Conservation (phyloP, 495 filamentous ascomycete genomes). For the Rostrohypoxylon terebratum region DNA sequence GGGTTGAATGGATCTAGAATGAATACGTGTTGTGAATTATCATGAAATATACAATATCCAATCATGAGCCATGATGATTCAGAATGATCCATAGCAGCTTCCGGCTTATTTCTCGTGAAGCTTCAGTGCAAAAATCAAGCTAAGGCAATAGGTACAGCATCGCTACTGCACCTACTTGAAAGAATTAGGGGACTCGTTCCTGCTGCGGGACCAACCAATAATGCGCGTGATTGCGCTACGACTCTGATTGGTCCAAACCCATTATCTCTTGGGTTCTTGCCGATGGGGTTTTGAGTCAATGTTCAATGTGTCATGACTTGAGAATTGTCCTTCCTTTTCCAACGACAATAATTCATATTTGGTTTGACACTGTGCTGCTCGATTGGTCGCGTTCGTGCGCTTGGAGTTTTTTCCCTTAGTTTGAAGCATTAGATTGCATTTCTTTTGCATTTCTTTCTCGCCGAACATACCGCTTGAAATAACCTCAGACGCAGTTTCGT, state of each 20-base stretch:
- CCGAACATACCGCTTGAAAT: neutral
- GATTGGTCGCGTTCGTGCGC: neutral
- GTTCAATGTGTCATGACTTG: constrained; percentile 49
- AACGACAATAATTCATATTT: neutral
- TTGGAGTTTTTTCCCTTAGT: neutral
- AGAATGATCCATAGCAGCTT: neutral
- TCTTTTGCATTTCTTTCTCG: neutral
- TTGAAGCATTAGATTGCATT: neutral
- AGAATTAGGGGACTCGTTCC: neutral
- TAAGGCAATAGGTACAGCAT: constrained; percentile 15
- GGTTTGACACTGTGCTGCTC: neutral
- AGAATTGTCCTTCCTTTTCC: neutral
- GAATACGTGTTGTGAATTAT: neutral
- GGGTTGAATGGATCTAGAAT: neutral
- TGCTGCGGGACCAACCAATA: constrained; percentile 25
- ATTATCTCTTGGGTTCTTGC: constrained; percentile 10
- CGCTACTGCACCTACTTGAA: constrained; percentile 24
- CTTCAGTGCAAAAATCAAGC: neutral
- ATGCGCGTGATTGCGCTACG: constrained; percentile 47
- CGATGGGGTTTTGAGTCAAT: constrained; percentile 32
- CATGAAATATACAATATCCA: neutral
- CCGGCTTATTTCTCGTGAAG: neutral
- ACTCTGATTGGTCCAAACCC: constrained; percentile 47
- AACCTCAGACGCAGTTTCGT: constrained; percentile 3
- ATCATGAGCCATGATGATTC: constrained; percentile 3